Evolutionary conservation across 306 rosid genomes (phyloP).

Genomic region (Rosa rugosa): DNA sequence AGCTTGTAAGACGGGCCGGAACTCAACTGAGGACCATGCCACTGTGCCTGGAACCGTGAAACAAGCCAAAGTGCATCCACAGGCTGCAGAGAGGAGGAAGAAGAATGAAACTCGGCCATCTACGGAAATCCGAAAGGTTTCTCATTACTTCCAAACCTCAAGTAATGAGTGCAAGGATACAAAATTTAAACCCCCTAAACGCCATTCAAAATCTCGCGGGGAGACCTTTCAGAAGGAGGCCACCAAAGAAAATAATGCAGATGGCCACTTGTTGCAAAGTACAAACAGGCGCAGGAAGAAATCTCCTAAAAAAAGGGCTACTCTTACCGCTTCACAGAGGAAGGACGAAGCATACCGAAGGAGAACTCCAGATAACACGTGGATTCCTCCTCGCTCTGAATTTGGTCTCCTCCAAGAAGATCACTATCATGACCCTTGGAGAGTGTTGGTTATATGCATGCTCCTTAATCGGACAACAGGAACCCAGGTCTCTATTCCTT

Average conservation of each 20-base stretch:
- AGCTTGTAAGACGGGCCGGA: neutral
- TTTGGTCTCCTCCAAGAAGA: conserved; percentile 59
- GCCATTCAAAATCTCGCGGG: neutral
- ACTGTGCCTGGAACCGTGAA: neutral
- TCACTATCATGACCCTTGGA: conserved; percentile 74
- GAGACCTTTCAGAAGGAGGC: conserved; percentile 23
- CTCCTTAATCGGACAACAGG: conserved; percentile 64
- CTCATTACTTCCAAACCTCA: conserved; percentile 22
- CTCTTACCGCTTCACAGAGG: conserved; percentile 40
- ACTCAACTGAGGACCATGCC: neutral
- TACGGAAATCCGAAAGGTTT: conserved; percentile 19
- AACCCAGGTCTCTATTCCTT: conserved; percentile 38
- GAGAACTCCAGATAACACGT: conserved; percentile 45
- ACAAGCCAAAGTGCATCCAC: neutral
- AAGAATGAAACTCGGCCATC: neutral
- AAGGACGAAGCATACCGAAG: conserved; percentile 52
- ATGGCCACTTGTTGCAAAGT: conserved; percentile 10
- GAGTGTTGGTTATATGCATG: conserved; percentile 68
- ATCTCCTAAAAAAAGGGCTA: neutral
- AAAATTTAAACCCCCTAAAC: neutral
- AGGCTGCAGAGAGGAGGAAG: too few relatives aligned
- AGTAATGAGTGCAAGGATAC: neutral
- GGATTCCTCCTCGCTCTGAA: conserved; percentile 66
- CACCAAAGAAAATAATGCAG: conserved; percentile 1
- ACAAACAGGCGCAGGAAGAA: neutral